Evolutionary conservation across 768 basidiomycete species (phyloP).

Genomic region (Boletus bicolor): DNA sequence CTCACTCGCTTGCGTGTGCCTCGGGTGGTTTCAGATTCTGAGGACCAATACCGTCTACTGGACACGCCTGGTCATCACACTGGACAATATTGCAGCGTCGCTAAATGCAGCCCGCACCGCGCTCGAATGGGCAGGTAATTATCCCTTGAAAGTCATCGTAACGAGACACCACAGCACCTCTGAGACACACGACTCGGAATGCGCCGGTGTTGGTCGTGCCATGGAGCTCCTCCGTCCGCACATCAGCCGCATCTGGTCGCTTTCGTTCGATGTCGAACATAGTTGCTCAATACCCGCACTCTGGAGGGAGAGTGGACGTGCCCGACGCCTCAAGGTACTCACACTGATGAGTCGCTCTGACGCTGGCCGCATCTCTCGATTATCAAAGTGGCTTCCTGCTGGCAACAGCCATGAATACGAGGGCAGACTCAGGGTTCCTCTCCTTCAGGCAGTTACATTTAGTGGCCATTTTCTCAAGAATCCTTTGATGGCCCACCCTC

Average conservation of each 20-base stretch:
- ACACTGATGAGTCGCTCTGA: background rate
- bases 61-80: slow-evolving; percentile 7
- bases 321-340: slow-evolving; percentile 1
- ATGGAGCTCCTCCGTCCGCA: slow-evolving; percentile 6
- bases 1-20: slow-evolving; percentile 5
- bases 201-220: background rate
- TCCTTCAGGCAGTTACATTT: background rate
- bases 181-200: slow-evolving; percentile 1
- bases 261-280: slow-evolving; percentile 7
- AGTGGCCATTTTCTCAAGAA: slow-evolving; percentile 7
- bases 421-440: slow-evolving; percentile 4
- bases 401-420: background rate
- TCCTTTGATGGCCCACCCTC: background rate
- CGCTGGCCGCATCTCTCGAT: background rate
- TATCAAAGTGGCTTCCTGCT: background rate
- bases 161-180: slow-evolving; percentile 1
- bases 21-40: slow-evolving; percentile 7
- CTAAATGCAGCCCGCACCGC: background rate
- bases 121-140: slow-evolving; percentile 3
- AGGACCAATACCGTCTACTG: slow-evolving; percentile 1
- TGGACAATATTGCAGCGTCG: background rate
- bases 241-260: slow-evolving; percentile 2
- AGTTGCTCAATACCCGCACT: slow-evolving; percentile 1
- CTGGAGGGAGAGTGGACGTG: slow-evolving; percentile 7
- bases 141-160: slow-evolving; percentile 4